These are phyloP conservation scores for Globisporangium carolinianum DNA, from an alignment of 352 stramenopile species.

Conservation along the genomic window DNA sequence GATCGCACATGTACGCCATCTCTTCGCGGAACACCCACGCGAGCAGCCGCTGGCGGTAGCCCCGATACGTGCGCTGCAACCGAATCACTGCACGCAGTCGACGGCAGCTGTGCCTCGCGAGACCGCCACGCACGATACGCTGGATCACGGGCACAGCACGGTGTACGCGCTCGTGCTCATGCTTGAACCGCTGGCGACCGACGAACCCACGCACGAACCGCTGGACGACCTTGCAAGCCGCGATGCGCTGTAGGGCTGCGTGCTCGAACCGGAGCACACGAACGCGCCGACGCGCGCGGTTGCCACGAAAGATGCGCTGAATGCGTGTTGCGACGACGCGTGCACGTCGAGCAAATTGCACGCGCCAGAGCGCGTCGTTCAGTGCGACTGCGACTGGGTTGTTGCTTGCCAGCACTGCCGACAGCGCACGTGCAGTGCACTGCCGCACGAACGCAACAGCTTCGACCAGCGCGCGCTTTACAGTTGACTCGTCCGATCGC, in stretches of 20 bases:
- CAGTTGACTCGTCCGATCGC: background rate
- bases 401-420: conserved; percentile 19
- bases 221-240: conserved; percentile 33
- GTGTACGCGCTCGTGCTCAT: conserved; percentile 26
- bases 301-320: conserved; percentile 62
- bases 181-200: conserved; percentile 29
- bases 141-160: conserved; percentile 46
- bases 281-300: conserved; percentile 41
- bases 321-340: conserved; percentile 48
- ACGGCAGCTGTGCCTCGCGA: conserved; percentile 29
- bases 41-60: conserved; percentile 43
- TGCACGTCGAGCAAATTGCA: conserved; percentile 51
- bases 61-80: conserved; percentile 51
- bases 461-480: background rate
- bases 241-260: conserved; percentile 29
- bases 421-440: background rate
- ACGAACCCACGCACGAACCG: conserved; percentile 49
- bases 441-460: background rate
- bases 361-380: conserved; percentile 50
- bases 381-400: conserved; percentile 35
- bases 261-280: conserved; percentile 28
- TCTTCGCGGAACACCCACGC: conserved; percentile 52
- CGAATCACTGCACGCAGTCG: conserved; percentile 29
- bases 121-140: conserved; percentile 35
- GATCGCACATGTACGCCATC: conserved; percentile 36